Conservation (phyloP, 345 rosid genomes). For the Firmiana major region DNA sequence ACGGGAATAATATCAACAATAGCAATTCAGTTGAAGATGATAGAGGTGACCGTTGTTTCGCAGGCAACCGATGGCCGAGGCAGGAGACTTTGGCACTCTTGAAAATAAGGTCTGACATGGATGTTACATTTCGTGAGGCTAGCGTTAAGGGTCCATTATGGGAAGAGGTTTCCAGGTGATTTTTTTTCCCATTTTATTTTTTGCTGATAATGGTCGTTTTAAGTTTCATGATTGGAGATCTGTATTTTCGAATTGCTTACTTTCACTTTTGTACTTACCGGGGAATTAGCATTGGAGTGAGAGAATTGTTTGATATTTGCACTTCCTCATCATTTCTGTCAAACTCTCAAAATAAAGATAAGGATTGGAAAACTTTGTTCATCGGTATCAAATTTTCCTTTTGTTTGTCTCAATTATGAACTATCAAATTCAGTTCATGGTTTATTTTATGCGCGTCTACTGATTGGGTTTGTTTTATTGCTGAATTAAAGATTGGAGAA, state of each 20-base stretch:
- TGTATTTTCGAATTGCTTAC: background rate
- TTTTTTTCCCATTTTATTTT: background rate
- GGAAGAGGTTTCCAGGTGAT: constrained; percentile 69
- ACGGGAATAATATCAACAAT: background rate
- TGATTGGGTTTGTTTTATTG: constrained; percentile 1
- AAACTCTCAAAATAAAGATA: no score
- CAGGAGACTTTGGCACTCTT: constrained; percentile 74
- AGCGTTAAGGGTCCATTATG: constrained; percentile 64
- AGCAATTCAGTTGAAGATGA: constrained; percentile 38
- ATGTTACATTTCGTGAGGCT: constrained; percentile 59
- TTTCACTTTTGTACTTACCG: background rate
- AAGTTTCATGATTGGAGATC: constrained; percentile 10
- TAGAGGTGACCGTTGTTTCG: constrained; percentile 37
- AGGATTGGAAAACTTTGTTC: background rate
- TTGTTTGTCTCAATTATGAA: no score
- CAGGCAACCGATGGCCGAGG: constrained; percentile 84
- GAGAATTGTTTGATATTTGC: no score
- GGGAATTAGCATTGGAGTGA: background rate
- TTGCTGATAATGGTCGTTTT: background rate
- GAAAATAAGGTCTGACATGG: constrained; percentile 72
- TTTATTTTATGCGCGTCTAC: constrained; percentile 19
- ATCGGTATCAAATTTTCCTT: background rate
- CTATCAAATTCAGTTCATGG: background rate
- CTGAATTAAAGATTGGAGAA: background rate
- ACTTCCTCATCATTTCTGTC: no score